Evolutionary conservation across 2,329 filamentous ascomycete species (phyloP), one percentile per base, ranked within the genome.

Genomic region (Herpotrichia juniperi): DNA sequence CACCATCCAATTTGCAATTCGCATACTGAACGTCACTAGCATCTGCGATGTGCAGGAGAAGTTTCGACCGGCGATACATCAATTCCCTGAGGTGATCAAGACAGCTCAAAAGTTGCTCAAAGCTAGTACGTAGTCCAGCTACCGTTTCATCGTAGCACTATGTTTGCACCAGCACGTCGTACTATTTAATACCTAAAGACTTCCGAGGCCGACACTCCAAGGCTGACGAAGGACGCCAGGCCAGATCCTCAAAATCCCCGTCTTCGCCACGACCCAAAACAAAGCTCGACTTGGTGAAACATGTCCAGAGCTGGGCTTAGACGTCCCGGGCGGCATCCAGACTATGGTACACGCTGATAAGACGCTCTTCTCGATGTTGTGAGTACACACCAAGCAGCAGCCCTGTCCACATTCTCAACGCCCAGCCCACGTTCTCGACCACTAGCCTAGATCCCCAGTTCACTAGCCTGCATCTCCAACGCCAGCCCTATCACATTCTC

Each of bases 31-130:
- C 49, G 10, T 17, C 46, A 6, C 30, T 53, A 97, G 93, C 67
- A 85, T 97, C 70, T 97, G 93, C 78, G 93, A 97, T 69, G 81
- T 97, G 58, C 93, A 97, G 78, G 93, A 97, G 63, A 96, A 92
- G 74, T 97, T 97, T 77, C 85, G 91, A 55, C 79, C 81, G 8
- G 88, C 87, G 50, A 96, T 97, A 65, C 84, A 88, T 76, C 87
- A 96, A 69, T 97, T 93, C 69, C 84, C 90, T 58, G 91, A 89
- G 71, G 83, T 97, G 25, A 69, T 82, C 48, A 68, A 75, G 10
- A 83, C 80, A 1, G 77, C 79, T 9, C 77, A 81, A 61, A 83
- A 83, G 67, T 69, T 83, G 59, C 74, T 83, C 26, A 75, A 73
- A 70, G 79, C 80, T 10, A 76, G 76, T 77, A 71, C 28, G 70